These are phyloP conservation scores for Trichomonascus vanleenenianus DNA, from an alignment of 805 yeast genomes.

Conservation along the genomic window DNA sequence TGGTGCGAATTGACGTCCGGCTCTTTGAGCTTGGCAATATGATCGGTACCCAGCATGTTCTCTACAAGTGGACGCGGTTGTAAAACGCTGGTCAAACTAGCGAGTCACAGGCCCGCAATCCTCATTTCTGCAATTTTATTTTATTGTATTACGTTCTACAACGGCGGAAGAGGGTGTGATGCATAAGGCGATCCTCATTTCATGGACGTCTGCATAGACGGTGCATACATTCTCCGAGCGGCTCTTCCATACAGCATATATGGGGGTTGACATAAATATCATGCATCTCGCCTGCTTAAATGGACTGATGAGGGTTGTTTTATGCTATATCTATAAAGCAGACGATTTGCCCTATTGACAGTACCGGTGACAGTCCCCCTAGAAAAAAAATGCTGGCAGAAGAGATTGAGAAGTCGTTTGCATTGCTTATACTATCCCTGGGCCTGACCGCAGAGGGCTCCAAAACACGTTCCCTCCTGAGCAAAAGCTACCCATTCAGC, in stretches of 20 bases:
- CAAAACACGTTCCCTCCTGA: slow-evolving; percentile 19
- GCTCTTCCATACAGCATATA: too few relatives aligned
- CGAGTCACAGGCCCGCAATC: neutral
- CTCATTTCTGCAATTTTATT: neutral
- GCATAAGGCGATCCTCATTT: neutral
- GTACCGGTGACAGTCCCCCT: too few relatives aligned
- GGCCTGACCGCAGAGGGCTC: slow-evolving; percentile 24
- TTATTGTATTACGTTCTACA: too few relatives aligned
- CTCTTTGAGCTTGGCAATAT: slow-evolving; percentile 28
- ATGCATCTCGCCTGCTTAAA: too few relatives aligned
- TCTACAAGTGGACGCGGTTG: slow-evolving; percentile 34
- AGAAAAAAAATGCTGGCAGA: slow-evolving; percentile 34
- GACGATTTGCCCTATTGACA: too few relatives aligned
- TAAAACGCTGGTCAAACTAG: slow-evolving; percentile 5
- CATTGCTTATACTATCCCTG: slow-evolving; percentile 41
- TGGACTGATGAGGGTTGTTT: too few relatives aligned
- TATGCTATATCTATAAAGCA: too few relatives aligned
- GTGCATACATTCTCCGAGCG: slow-evolving; percentile 15
- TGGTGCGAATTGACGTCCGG: slow-evolving; percentile 28
- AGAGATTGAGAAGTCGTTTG: slow-evolving; percentile 54
- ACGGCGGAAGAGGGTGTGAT: neutral
- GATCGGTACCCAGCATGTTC: slow-evolving; percentile 31
- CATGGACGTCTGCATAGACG: neutral
- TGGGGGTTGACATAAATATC: slow-evolving; percentile 19
- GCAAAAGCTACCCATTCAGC: slow-evolving; percentile 39